phyloP scores from a whole-genome alignment of 2,329 filamentous ascomycete species.

The Colletotrichum incanum region DNA sequence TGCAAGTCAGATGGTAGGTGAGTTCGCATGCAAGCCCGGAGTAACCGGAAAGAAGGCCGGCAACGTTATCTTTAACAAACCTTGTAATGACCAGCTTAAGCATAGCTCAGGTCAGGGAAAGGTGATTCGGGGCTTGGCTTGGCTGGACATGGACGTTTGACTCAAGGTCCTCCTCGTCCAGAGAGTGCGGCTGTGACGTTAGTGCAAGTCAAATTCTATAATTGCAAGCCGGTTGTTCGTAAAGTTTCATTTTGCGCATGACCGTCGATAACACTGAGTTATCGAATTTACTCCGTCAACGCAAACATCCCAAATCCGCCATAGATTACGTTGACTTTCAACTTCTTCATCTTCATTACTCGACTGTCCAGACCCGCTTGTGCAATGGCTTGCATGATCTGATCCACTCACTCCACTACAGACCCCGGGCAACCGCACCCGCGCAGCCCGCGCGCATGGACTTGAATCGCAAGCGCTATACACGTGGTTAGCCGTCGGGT shows the following conservation, averaged over 20 bases:
- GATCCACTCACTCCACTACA: not conserved
- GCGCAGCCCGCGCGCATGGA: slow-evolving; percentile 7
- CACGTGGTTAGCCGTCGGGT: slow-evolving; percentile 28
- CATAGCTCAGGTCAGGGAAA: not conserved
- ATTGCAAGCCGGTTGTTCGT: not conserved
- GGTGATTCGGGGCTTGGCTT: slow-evolving; percentile 4
- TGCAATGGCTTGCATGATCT: not conserved
- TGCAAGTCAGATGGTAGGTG: not conserved
- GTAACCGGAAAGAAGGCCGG: slow-evolving; percentile 19
- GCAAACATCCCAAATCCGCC: too few relatives aligned
- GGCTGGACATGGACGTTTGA: slow-evolving; percentile 20
- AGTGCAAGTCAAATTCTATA: not conserved
- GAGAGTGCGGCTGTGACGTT: slow-evolving; percentile 17
- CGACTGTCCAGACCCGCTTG: not conserved
- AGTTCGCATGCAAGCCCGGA: slow-evolving; percentile 5
- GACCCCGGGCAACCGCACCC: slow-evolving; percentile 4
- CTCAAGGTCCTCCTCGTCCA: slow-evolving; percentile 23
- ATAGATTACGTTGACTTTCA: not conserved
- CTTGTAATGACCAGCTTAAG: not conserved
- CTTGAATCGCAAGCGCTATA: slow-evolving; percentile 18
- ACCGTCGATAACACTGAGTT: not conserved
- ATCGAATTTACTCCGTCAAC: not conserved
- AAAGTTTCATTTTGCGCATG: not conserved
- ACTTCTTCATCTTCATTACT: not conserved
- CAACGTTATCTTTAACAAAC: slow-evolving; percentile 1